Percentiles rank a stretch among this genome's conserved stretches.
Conservation (phyloP, 768 basidiomycete genomes). For the Trametes punicea region DNA sequence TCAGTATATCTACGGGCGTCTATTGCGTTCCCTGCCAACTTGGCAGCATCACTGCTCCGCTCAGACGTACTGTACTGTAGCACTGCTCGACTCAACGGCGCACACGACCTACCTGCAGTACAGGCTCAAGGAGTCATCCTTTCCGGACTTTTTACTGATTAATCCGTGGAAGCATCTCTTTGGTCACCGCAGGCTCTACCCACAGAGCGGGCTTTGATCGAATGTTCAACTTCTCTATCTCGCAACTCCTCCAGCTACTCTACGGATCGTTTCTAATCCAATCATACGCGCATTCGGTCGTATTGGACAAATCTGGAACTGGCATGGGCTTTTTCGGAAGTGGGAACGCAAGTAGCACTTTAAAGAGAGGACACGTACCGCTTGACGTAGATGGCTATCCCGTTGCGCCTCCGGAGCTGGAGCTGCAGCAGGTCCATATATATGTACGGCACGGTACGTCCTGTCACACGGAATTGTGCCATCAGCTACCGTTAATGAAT, state of each 20-base stretch:
- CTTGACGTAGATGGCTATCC: constrained; percentile 63
- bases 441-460: constrained; percentile 71
- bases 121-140: neutral
- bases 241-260: constrained; percentile 11
- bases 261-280: constrained; percentile 15
- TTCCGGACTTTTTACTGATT: too few relatives aligned
- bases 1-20: neutral
- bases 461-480: neutral
- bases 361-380: constrained; percentile 21
- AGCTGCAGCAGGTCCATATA: constrained; percentile 69
- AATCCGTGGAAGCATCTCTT: too few relatives aligned
- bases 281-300: constrained; percentile 2
- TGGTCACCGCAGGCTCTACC: too few relatives aligned
- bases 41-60: too few relatives aligned
- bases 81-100: neutral
- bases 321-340: constrained; percentile 4
- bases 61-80: too few relatives aligned
- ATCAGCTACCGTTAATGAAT: neutral
- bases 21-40: neutral
- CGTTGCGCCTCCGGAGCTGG: constrained; percentile 48
- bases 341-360: neutral
- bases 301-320: neutral
- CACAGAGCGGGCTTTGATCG: neutral
- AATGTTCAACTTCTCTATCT: constrained; percentile 8
- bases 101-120: neutral